Evolutionary conservation across 331 rosid species (phyloP), one percentile per base, ranked within the genome.

Genomic region (Malus hybrid): DNA sequence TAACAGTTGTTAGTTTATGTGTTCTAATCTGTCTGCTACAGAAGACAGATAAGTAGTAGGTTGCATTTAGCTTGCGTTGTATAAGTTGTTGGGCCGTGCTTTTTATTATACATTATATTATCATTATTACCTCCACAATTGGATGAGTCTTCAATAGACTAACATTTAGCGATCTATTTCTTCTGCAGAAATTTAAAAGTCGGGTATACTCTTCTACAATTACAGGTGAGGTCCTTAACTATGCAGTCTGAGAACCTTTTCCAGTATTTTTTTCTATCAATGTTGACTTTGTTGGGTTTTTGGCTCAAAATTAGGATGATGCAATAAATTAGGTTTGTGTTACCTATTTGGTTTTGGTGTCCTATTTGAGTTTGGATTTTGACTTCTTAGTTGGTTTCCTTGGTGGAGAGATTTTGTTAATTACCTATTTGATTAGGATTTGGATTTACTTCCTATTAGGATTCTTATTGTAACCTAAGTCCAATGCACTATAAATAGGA

Each of bases 151-250:
- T 72, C 69, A 12, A 42, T 69, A 63, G 50, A 65, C 2, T 87
- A 75, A 88, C 82, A 42, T 76, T 74, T 69, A 70, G 15, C 66
- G 50, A 60, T 77, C 59, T 18, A 57, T 81, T 28, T 75, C 65
- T 76, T 81, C 46, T 86, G 88, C 97, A 94, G 99, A 92, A 89
- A 82, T 67, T 90, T 72, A 90, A 87, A 83, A 81, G 83, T 46
- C 48, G 84, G 77, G 76, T 87, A 15, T 89, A 84, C 86, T 80
- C 93, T 74, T 83, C 92, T 73, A 82, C 88, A 78, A 52, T 92
- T 86, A 76, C 88, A 75, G 99, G 99, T 94, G 62, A 5, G 67
- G 66, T 48, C 72, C 36, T 77, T 28, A 52, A 52, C 20, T 2
- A 16, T 6, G 1, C 20, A 16, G 57, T 52, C 57, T 52, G 57